Base-by-base conservation (phyloP, 2,329 filamentous ascomycete genomes). In the Xenoacremonium recifei region DNA sequence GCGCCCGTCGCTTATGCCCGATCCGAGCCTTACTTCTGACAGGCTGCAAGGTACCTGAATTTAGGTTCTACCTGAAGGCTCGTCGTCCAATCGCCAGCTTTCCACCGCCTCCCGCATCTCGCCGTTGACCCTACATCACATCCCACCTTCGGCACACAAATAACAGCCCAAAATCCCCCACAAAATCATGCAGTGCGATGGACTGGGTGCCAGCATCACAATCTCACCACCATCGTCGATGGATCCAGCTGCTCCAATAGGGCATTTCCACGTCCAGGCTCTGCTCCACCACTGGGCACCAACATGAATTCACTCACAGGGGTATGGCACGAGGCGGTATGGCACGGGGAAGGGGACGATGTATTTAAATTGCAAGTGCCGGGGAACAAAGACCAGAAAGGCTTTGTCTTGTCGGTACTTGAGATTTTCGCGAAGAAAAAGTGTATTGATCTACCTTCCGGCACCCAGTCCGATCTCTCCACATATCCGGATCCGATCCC, bases 221-320 rank as follows among this genome's bases (percentile, higher is more conserved):
- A 41, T 55, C 45, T 49, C 45, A 37, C 45, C 51, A 45, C 47
- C 45, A 29, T 48, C 32, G 39, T 41, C 44, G 38, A 35, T 39
- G 29, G 32, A 35, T 27, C 29, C 32, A n/a, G 35, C n/a, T 37
- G 32, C 50, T 57, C 52, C 54, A 62, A 63, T 63, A 25, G 48
- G 45, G 51, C 47, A 34, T 37, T 53, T 54, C 53, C 55, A 61
- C 59, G 58, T 61, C 57, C 49, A 18, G 45, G 34, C 35, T 39
- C n/a, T 34, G 39, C 20, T 25, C 41, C 46, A 21, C 37, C 39
- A 50, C 58, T 53, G 55, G 57, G 60, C 55, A 61, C 40, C 58
- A 53, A 57, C 48, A 53, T 31, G 27, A 35, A 43, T 50, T 52
- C 37, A 52, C 40, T 52, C 34, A 39, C 44, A 35, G 18, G 18